Conservation (phyloP, 2,329 filamentous ascomycete genomes). For the Madurella mycetomatis region DNA sequence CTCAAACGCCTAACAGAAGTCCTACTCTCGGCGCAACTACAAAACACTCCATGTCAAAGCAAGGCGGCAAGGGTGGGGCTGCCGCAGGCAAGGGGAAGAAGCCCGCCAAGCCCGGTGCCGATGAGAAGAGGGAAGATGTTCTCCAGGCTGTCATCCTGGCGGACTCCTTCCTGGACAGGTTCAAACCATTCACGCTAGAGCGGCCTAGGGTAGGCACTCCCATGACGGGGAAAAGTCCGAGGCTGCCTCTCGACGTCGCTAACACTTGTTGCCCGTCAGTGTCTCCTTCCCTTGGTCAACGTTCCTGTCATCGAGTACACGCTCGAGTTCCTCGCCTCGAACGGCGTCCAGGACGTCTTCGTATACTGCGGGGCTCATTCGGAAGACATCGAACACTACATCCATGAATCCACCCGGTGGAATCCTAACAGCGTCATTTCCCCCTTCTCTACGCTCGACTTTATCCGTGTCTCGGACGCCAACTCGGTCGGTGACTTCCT, state of each 20-base stretch:
- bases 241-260: neutral
- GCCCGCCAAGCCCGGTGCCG: conserved; percentile 43
- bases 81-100: conserved; percentile 49
- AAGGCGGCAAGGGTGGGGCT: conserved; percentile 38
- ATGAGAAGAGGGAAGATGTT: conserved; percentile 56
- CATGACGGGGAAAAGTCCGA: neutral
- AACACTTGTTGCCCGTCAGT: conserved; percentile 49
- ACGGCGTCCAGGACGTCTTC: conserved; percentile 90
- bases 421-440: conserved; percentile 53
- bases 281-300: conserved; percentile 88
- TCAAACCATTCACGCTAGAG: conserved; percentile 83
- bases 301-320: conserved; percentile 96
- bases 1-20: no score
- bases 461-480: conserved; percentile 79
- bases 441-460: conserved; percentile 74
- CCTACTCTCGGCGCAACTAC: neutral
- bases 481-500: conserved; percentile 90
- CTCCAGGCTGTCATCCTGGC: conserved; percentile 68
- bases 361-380: conserved; percentile 87
- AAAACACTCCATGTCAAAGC: conserved; percentile 40
- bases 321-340: conserved; percentile 90
- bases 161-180: conserved; percentile 91
- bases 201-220: conserved; percentile 67
- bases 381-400: conserved; percentile 81
- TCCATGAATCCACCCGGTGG: conserved; percentile 68